These are phyloP conservation scores for Nothomitra cinnamomea DNA, from an alignment of 2,329 filamentous ascomycete genomes.

Conservation along the genomic window DNA sequence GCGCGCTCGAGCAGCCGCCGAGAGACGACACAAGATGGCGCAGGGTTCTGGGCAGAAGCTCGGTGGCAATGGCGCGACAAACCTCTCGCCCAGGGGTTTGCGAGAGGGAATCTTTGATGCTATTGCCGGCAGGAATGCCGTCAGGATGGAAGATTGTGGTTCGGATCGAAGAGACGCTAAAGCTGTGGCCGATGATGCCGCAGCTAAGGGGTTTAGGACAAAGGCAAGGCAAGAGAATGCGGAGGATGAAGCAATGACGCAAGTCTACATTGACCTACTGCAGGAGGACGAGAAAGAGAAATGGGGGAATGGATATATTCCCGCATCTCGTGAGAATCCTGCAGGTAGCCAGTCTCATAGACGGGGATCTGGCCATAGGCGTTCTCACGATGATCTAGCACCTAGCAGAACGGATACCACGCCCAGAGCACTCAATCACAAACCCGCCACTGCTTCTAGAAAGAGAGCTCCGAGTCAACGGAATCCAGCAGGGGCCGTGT, in stretches of 20 bases:
- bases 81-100: slow-evolving; percentile 46
- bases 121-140: slow-evolving; percentile 45
- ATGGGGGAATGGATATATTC: slow-evolving; percentile 38
- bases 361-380: not conserved
- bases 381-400: not conserved
- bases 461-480: too few species aligned
- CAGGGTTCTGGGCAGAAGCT: slow-evolving; percentile 53
- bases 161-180: slow-evolving; percentile 48
- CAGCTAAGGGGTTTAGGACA: slow-evolving; percentile 60
- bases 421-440: too few species aligned
- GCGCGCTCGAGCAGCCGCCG: slow-evolving; percentile 55
- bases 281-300: slow-evolving; percentile 56
- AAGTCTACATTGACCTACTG: slow-evolving; percentile 72
- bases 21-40: slow-evolving; percentile 43
- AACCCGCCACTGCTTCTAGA: too few species aligned
- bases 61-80: slow-evolving; percentile 37
- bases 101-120: slow-evolving; percentile 56
- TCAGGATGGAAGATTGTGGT: slow-evolving; percentile 56
- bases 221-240: slow-evolving; percentile 77
- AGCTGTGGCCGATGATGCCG: slow-evolving; percentile 51
- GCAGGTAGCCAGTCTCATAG: slow-evolving; percentile 20
- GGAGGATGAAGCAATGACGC: slow-evolving; percentile 71
- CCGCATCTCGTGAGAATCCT: slow-evolving; percentile 34
- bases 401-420: not conserved
- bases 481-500: too few species aligned